Percentiles rank a stretch among this genome's conserved stretches.
These are phyloP conservation scores for Neohortaea acidophila DNA, from an alignment of 495 filamentous ascomycete species.

Conservation along the genomic window DNA sequence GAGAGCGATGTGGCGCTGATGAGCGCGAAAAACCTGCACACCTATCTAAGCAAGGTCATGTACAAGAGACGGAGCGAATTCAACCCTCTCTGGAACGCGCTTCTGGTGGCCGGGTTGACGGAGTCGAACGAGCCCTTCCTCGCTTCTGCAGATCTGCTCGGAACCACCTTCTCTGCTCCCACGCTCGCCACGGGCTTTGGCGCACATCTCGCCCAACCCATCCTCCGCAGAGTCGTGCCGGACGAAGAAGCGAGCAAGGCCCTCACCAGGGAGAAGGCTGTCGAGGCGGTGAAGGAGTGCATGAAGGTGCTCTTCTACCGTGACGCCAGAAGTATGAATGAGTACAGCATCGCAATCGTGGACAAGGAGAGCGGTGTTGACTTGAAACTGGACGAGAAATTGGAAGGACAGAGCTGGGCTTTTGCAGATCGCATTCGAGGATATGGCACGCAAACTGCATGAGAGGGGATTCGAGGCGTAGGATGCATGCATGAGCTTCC, in stretches of 20 bases:
- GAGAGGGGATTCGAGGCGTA: too few relatives aligned
- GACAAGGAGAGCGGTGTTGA: conserved; percentile 69
- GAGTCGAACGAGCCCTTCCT: conserved; percentile 68
- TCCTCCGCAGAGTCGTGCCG: conserved; percentile 65
- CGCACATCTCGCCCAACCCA: conserved; percentile 78
- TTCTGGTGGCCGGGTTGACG: conserved; percentile 82
- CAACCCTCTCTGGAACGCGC: conserved; percentile 92
- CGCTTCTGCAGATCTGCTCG: conserved; percentile 76
- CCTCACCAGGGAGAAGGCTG: conserved; percentile 62
- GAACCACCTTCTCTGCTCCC: conserved; percentile 76
- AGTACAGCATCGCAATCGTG: conserved; percentile 80
- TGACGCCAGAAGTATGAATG: conserved; percentile 81
- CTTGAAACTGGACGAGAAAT: conserved; percentile 59
- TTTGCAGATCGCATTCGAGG: conserved; percentile 80
- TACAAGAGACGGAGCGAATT: conserved; percentile 89
- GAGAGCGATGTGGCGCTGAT: conserved; percentile 35
- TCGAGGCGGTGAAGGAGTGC: conserved; percentile 68
- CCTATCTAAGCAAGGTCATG: conserved; percentile 83
- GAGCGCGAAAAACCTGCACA: conserved; percentile 86
- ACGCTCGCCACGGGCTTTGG: conserved; percentile 89
- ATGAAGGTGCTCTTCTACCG: conserved; percentile 98
- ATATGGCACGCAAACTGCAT: conserved; percentile 20
- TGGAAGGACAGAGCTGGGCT: conserved; percentile 84
- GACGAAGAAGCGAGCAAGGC: conserved; percentile 59
- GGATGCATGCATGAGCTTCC: too few relatives aligned